Percentiles rank a stretch among this genome's conserved stretches.
phyloP scores from a whole-genome alignment of 208 protist species.

The Spongospora subterranea region DNA sequence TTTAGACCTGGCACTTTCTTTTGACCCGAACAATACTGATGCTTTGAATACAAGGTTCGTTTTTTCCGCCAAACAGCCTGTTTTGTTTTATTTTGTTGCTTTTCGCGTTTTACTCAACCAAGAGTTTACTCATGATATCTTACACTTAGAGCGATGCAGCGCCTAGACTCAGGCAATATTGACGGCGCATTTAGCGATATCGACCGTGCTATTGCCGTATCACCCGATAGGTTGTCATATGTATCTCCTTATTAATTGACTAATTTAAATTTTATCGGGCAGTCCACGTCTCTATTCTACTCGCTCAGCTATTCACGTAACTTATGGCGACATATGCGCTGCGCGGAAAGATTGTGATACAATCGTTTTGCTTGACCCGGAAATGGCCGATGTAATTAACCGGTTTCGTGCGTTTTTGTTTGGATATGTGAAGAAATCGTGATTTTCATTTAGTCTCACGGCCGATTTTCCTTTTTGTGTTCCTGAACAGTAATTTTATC shows the following conservation, averaged over 20 bases:
- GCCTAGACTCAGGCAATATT: slow-evolving; percentile 3
- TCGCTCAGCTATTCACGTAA: neutral
- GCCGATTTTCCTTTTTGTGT: neutral
- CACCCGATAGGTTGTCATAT: neutral
- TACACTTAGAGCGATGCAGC: neutral
- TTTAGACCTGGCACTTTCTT: neutral
- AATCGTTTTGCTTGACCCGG: neutral
- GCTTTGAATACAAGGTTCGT: neutral
- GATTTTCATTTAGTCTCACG: no score
- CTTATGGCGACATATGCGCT: neutral
- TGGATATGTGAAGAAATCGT: neutral
- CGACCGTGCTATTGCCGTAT: neutral
- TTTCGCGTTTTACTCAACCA: neutral
- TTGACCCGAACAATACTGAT: neutral
- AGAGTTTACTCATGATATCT: neutral
- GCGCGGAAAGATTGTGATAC: slow-evolving; percentile 23
- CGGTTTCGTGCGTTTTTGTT: neutral
- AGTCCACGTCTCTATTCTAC: slow-evolving; percentile 32
- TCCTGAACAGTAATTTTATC: neutral
- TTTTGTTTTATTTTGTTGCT: no score
- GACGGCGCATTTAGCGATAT: neutral
- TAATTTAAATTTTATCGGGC: neutral
- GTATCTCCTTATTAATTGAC: neutral
- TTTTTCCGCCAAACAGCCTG: no score
- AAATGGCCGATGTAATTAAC: neutral